Conservation (phyloP, 1,284 basidiomycete genomes). For the Exobasidium cylindrosporum region DNA sequence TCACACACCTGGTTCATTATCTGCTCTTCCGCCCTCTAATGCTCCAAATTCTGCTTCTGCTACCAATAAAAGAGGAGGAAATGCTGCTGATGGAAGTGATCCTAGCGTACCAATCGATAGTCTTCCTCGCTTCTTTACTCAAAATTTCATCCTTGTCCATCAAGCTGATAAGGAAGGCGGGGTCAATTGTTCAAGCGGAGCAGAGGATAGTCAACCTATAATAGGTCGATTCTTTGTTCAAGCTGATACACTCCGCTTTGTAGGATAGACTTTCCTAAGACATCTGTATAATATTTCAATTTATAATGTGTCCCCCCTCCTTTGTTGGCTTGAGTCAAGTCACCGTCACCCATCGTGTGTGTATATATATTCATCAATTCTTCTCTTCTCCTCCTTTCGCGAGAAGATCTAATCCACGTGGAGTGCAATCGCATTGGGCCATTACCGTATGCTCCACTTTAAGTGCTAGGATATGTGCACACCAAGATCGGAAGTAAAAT, state of each 20-base stretch:
- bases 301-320: no score
- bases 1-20: conserved; percentile 45
- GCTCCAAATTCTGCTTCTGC: conserved; percentile 34
- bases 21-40: conserved; percentile 26
- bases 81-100: conserved; percentile 26
- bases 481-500: no score
- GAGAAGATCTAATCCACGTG: no score
- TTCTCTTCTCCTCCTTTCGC: no score
- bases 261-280: conserved; percentile 39
- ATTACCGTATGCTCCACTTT: no score
- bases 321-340: no score
- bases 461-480: no score
- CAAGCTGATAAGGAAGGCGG: conserved; percentile 13
- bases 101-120: conserved; percentile 39
- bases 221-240: conserved; percentile 41
- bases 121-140: conserved; percentile 40
- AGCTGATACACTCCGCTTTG: conserved; percentile 47
- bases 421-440: no score
- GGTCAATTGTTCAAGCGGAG: conserved; percentile 18
- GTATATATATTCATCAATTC: no score
- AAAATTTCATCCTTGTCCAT: conserved; percentile 46
- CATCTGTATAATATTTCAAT: no score
- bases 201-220: conserved; percentile 23
- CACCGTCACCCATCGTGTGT: no score
- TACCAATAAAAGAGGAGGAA: conserved; percentile 9